Conservation (phyloP, 139 green algal species). For the Ulvella scutata region DNA sequence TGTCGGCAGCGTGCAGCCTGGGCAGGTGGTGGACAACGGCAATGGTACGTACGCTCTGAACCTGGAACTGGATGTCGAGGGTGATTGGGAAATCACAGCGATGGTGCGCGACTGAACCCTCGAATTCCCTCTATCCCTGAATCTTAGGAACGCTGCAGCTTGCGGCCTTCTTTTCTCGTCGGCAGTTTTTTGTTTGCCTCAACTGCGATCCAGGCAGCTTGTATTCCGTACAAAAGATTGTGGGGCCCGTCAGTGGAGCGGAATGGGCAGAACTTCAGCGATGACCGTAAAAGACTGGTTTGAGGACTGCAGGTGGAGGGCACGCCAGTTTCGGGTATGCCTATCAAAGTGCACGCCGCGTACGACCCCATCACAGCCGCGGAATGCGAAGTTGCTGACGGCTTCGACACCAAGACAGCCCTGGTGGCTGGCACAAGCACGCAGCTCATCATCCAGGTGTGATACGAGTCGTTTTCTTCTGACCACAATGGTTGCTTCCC, state of each 20-base stretch:
- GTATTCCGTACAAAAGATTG: no score
- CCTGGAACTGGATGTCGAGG: background rate
- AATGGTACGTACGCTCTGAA: background rate
- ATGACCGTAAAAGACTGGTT: no score
- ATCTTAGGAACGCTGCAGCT: no score
- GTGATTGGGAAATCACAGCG: background rate
- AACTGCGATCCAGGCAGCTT: no score
- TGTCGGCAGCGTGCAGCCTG: background rate
- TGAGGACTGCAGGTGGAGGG: no score
- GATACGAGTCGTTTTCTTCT: background rate
- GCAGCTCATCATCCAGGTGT: background rate
- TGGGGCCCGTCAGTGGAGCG: no score
- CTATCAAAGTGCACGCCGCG: background rate
- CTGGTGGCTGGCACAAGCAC: background rate
- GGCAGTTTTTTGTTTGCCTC: no score
- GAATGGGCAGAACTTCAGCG: no score
- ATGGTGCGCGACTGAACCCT: no score
- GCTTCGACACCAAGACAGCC: background rate
- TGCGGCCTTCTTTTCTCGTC: no score
- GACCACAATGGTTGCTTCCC: no score
- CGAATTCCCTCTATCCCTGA: no score
- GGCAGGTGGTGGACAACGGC: slow-evolving; percentile 1
- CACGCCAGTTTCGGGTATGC: background rate
- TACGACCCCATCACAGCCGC: background rate
- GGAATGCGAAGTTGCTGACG: background rate